Conservation (phyloP, 768 basidiomycete genomes). For the Pseudohyphozyma bogoriensis region DNA sequence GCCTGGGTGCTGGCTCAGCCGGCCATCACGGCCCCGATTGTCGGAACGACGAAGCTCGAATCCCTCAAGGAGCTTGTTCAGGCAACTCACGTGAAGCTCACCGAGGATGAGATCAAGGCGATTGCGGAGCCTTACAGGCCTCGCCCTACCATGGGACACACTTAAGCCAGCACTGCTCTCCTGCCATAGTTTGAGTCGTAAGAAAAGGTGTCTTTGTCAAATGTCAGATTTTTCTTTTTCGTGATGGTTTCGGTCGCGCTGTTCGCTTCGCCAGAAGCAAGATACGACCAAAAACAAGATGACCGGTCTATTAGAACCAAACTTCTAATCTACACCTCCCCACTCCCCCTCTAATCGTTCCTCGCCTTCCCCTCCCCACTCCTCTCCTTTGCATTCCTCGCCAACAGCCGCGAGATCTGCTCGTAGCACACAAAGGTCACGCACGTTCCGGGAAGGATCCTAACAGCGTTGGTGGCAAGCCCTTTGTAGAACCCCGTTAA, state of each 20-base stretch:
- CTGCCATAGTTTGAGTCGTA: too few species aligned
- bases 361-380: neutral
- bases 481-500: conserved; percentile 85
- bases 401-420: conserved; percentile 14
- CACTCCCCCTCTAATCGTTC: neutral
- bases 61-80: conserved; percentile 36
- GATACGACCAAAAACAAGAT: too few species aligned
- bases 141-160: conserved; percentile 45
- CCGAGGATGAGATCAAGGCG: conserved; percentile 50
- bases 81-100: conserved; percentile 46
- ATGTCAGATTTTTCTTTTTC: too few species aligned
- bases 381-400: conserved; percentile 3
- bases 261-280: too few species aligned
- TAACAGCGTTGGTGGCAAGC: conserved; percentile 81
- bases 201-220: too few species aligned
- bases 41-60: conserved; percentile 28
- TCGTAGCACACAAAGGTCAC: conserved; percentile 96
- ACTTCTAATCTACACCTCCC: neutral
- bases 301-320: too few species aligned
- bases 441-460: conserved; percentile 93
- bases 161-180: too few species aligned
- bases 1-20: conserved; percentile 35
- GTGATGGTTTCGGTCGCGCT: too few species aligned
- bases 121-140: conserved; percentile 51
- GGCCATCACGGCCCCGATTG: conserved; percentile 27